Base-by-base conservation (phyloP, 257 asterid genomes). In the Fraxinus cuspidata region DNA sequence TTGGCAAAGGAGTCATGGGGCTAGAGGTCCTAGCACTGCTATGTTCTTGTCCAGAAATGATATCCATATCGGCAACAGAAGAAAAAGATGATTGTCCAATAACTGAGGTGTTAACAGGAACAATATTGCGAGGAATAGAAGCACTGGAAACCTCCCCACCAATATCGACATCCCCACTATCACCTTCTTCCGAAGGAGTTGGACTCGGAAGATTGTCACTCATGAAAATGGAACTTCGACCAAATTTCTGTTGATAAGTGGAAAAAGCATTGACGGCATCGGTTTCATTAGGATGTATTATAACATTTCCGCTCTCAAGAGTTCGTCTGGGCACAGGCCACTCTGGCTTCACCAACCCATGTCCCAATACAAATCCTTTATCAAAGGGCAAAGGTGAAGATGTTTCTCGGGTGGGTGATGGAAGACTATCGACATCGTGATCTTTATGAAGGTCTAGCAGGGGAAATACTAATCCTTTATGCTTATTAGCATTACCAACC, bases 231-330 rank as follows among this genome's bases (percentile, higher is more conserved):
- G 98, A 88, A 72, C 87, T 84, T 75, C 86, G 87, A 29, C 93
- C 87, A 85, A 96, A 96, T 85, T 90, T 96, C 78, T 96, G 97
- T 80, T 96, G 99, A 90, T 96, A 96, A 74, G 97, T 88, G 72
- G 99, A 96, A 80, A 92, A 97, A 77, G 97, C 97, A 84, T 88
- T 90, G 69, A 89, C 91, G 75, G 98, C 96, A 76, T 96, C 99
- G 72, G 96, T 93, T 85, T 93, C 99, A 82, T 90, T 92, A 49
- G 95, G 97, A 86, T 90, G 97, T 89, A 87, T 37, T 51, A 77
- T 75, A 60, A 80, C 60, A 47, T 80, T 89, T 73, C 77, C 86
- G 63, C 81, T 78, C 70, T 83, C 92, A 64, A 83, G 74, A 79
- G 85, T 86, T 74, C 74, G 88, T 77, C 86, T 81, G 29, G 91